Evolutionary conservation across 805 yeast species (phyloP).

Genomic region (Candida multigemmis): DNA sequence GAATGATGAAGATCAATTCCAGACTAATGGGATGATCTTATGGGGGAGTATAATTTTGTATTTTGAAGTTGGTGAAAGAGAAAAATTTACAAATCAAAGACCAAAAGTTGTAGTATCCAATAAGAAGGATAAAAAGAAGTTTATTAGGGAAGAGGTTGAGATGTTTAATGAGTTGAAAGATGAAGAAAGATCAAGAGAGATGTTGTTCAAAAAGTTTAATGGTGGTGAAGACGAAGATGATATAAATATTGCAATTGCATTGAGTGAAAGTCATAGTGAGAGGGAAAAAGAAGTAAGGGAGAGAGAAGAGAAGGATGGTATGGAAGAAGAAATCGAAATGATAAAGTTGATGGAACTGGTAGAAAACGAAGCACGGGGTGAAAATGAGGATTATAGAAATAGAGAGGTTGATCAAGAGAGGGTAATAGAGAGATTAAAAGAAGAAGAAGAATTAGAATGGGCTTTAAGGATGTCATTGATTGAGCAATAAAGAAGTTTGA

Average conservation of each 20-base stretch:
- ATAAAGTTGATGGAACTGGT: conserved; percentile 17
- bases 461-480: conserved; percentile 12
- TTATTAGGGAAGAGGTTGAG: conserved; percentile 12
- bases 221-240: conserved; percentile 34
- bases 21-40: conserved; percentile 28
- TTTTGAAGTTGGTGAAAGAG: conserved; percentile 36
- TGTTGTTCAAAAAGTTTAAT: conserved; percentile 35
- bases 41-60: conserved; percentile 36
- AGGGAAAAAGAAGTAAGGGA: not conserved
- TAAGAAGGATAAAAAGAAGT: conserved; percentile 8
- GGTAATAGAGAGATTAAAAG: conserved; percentile 3
- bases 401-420: conserved; percentile 1
- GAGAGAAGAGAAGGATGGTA: conserved; percentile 1
- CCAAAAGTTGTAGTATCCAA: conserved; percentile 2
- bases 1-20: conserved; percentile 11
- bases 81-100: conserved; percentile 3
- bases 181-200: conserved; percentile 19
- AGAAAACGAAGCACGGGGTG: not conserved
- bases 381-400: not conserved
- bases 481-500: conserved; percentile 9
- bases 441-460: conserved; percentile 10
- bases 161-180: conserved; percentile 9
- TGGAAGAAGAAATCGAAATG: conserved; percentile 8
- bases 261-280: conserved; percentile 18
- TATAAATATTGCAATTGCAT: conserved; percentile 32